A percentile compares a stretch with the other conserved stretches of the same genome.
phyloP scores from a whole-genome alignment of 2,329 filamentous ascomycete genomes.

The Xylaria multiplex region DNA sequence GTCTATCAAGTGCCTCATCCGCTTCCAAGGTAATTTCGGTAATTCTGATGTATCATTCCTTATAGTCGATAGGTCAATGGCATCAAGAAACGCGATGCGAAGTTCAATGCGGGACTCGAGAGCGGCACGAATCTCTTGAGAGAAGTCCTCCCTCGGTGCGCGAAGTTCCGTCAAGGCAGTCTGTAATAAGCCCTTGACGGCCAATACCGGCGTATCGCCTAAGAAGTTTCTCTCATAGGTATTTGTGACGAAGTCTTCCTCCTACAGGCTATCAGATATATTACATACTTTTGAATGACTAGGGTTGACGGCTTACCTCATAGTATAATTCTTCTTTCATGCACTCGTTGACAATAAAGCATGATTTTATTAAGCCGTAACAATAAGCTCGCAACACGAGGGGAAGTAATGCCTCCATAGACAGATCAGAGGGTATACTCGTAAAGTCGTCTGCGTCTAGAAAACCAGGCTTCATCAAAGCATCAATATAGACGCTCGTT shows the following conservation, averaged over 20 bases:
- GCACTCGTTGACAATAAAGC: conserved; percentile 78
- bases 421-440: conserved; percentile 47
- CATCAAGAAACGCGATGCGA: conserved; percentile 69
- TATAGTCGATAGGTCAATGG: conserved; percentile 60
- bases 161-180: conserved; percentile 53
- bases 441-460: conserved; percentile 71
- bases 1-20: conserved; percentile 62
- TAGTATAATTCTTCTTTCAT: conserved; percentile 89
- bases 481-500: conserved; percentile 90
- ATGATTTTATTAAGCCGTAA: conserved; percentile 83
- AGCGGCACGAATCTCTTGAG: conserved; percentile 59
- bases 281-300: neutral
- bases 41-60: conserved; percentile 56
- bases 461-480: conserved; percentile 77
- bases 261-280: conserved; percentile 59
- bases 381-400: conserved; percentile 85
- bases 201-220: conserved; percentile 66
- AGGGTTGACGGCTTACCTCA: conserved; percentile 68
- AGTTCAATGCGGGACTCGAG: conserved; percentile 73
- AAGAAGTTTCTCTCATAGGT: conserved; percentile 85
- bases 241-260: conserved; percentile 96
- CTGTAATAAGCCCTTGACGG: conserved; percentile 65
- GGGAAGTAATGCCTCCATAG: conserved; percentile 60
- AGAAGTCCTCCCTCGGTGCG: conserved; percentile 42
- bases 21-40: conserved; percentile 62